Evolutionary conservation across 768 basidiomycete genomes (phyloP).

Genomic region (Polyporus arcularius): DNA sequence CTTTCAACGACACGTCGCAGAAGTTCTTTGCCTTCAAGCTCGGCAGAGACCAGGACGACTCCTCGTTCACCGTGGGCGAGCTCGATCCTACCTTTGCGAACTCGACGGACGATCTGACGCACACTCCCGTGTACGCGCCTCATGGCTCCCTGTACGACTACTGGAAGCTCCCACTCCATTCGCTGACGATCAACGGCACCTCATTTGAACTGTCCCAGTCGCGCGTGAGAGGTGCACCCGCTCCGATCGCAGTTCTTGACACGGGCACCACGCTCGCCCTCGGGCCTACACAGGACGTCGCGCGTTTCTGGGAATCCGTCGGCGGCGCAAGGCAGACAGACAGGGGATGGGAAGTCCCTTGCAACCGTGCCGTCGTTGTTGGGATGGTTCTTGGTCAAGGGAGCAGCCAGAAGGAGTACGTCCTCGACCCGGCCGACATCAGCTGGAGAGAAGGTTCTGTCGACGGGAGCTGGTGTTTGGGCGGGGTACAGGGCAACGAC

Average conservation of each 20-base stretch:
- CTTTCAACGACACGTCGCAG: slow-evolving; percentile 39
- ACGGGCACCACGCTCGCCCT: slow-evolving; percentile 62
- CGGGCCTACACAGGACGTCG: slow-evolving; percentile 53
- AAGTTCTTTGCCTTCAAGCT: slow-evolving; percentile 54
- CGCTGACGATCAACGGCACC: slow-evolving; percentile 45
- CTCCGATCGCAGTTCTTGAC: slow-evolving; percentile 60
- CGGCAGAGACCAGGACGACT: slow-evolving; percentile 36
- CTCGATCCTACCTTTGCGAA: slow-evolving; percentile 42
- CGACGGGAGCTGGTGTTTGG: slow-evolving; percentile 52
- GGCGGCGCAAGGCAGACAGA: slow-evolving; percentile 42
- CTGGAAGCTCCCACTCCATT: slow-evolving; percentile 56
- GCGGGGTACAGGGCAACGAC: slow-evolving; percentile 57
- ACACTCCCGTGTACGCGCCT: slow-evolving; percentile 40
- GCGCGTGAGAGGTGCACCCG: slow-evolving; percentile 40
- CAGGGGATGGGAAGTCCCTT: slow-evolving; percentile 51
- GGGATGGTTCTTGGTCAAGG: slow-evolving; percentile 46
- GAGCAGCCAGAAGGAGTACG: slow-evolving; percentile 37
- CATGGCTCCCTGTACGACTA: slow-evolving; percentile 44
- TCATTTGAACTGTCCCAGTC: slow-evolving; percentile 46
- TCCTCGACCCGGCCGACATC: slow-evolving; percentile 53
- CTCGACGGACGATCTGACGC: slow-evolving; percentile 34
- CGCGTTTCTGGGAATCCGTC: slow-evolving; percentile 51
- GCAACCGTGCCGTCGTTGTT: slow-evolving; percentile 48
- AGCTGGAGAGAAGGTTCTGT: slow-evolving; percentile 47
- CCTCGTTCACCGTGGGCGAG: slow-evolving; percentile 54